A percentile compares a stretch with the other conserved stretches of the same genome.
Evolutionary conservation across 257 asterid genomes (phyloP).

Genomic region (Parsonsia alboflavescens): DNA sequence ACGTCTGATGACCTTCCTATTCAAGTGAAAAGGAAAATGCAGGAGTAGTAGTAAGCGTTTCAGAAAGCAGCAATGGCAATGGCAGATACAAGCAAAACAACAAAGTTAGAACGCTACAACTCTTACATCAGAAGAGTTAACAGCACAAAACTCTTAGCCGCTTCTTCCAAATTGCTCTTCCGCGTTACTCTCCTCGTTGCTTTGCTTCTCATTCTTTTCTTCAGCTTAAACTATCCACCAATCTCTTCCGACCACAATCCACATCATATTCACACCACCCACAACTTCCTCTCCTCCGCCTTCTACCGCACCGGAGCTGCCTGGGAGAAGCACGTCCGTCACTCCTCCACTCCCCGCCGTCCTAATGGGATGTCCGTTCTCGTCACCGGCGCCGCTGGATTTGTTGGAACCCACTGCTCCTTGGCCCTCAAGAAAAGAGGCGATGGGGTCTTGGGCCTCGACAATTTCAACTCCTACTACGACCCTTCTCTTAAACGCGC

Average conservation of each 20-base stretch:
- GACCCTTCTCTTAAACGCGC: conserved; percentile 71
- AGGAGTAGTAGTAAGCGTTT: too few species aligned
- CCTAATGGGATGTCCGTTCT: conserved; percentile 73
- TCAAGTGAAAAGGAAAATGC: too few species aligned
- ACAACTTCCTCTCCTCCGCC: conserved; percentile 58
- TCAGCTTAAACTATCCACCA: conserved; percentile 68
- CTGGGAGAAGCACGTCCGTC: conserved; percentile 84
- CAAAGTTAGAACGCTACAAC: conserved; percentile 74
- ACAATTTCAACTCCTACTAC: conserved; percentile 84
- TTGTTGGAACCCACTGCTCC: conserved; percentile 86
- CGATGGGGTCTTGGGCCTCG: conserved; percentile 84
- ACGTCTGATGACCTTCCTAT: too few species aligned
- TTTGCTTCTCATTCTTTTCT: conserved; percentile 64
- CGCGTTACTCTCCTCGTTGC: conserved; percentile 83
- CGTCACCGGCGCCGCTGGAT: conserved; percentile 92
- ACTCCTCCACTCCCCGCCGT: conserved; percentile 80
- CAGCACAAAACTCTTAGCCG: conserved; percentile 70
- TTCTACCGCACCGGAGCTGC: conserved; percentile 63
- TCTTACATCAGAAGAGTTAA: conserved; percentile 69
- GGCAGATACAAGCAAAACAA: conserved; percentile 53
- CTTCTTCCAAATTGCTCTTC: conserved; percentile 83
- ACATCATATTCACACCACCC: conserved; percentile 45
- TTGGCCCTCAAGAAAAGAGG: conserved; percentile 76
- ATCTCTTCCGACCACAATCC: conserved; percentile 22
- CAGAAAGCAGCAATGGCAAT: conserved; percentile 32